Conservation (phyloP, 108 stramenopile species). For the Fistulifera pelliculosa region DNA sequence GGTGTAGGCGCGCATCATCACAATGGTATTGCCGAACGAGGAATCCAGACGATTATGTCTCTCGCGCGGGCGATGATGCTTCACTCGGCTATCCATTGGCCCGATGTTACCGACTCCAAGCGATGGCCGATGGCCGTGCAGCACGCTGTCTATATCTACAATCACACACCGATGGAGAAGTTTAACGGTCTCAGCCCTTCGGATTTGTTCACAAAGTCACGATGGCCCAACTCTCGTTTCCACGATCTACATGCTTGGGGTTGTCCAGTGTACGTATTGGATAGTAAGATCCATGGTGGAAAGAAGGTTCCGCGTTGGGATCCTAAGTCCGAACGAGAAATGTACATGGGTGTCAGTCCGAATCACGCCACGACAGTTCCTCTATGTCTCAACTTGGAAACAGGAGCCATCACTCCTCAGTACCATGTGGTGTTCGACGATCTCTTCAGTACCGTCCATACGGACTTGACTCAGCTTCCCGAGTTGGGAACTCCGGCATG, state of each 20-base stretch:
- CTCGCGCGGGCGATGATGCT: constrained; percentile 32
- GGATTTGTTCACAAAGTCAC: constrained; percentile 17
- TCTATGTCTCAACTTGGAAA: constrained; percentile 5
- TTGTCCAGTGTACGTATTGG: constrained; percentile 24
- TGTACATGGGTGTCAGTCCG: constrained; percentile 19
- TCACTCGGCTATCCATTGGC: constrained; percentile 35
- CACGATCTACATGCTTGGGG: constrained; percentile 27
- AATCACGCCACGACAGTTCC: constrained; percentile 8
- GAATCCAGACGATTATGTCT: constrained; percentile 21
- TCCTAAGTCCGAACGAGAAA: constrained; percentile 11
- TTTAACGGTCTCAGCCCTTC: constrained; percentile 8
- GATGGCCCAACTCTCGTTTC: constrained; percentile 7
- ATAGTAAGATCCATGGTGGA: constrained; percentile 18
- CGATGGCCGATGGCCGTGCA: constrained; percentile 37
- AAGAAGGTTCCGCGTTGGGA: constrained; percentile 27
- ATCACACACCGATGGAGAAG: constrained; percentile 15
- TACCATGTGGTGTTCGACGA: constrained; percentile 40
- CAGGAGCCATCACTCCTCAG: constrained; percentile 23
- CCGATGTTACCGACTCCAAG: constrained; percentile 9
- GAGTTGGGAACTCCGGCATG: constrained; percentile 11
- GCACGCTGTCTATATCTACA: constrained; percentile 29
- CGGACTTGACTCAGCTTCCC: constrained; percentile 10
- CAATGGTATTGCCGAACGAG: constrained; percentile 26
- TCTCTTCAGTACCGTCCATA: constrained; percentile 20
- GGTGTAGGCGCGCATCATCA: constrained; percentile 13